A percentile compares a stretch with the other conserved stretches of the same genome.
These are phyloP conservation scores for Globisporangium polare DNA, from an alignment of 352 stramenopile species.

Conservation along the genomic window DNA sequence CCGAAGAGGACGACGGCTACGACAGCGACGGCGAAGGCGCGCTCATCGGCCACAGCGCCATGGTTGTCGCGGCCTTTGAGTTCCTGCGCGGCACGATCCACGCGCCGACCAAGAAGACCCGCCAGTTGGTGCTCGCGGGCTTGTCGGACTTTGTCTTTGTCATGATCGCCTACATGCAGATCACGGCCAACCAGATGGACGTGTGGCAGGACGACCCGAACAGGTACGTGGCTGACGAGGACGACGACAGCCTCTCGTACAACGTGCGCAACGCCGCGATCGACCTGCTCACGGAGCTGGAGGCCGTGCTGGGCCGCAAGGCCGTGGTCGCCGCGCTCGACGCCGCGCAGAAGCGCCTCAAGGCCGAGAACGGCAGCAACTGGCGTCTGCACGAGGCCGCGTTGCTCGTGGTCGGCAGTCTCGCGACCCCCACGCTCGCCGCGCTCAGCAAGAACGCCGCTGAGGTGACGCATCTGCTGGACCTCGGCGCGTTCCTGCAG, in stretches of 20 bases:
- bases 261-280: slow-evolving; percentile 71
- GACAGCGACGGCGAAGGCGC: slow-evolving; percentile 74
- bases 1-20: slow-evolving; percentile 62
- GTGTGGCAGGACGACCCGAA: slow-evolving; percentile 79
- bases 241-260: slow-evolving; percentile 78
- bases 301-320: slow-evolving; percentile 60
- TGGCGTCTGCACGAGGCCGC: slow-evolving; percentile 77
- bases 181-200: slow-evolving; percentile 67
- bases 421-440: slow-evolving; percentile 57
- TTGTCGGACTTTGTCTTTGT: slow-evolving; percentile 72
- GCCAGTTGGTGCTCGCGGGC: slow-evolving; percentile 43
- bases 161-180: slow-evolving; percentile 86
- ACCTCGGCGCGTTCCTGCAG: slow-evolving; percentile 61
- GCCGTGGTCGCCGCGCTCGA: slow-evolving; percentile 50
- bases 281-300: slow-evolving; percentile 60
- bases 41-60: slow-evolving; percentile 56
- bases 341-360: slow-evolving; percentile 61
- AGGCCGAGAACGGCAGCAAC: slow-evolving; percentile 30
- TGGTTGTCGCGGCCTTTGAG: slow-evolving; percentile 71
- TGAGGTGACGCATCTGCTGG: slow-evolving; percentile 44
- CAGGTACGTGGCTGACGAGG: slow-evolving; percentile 82
- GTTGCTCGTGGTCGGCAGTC: slow-evolving; percentile 60
- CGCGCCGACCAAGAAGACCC: slow-evolving; percentile 78
- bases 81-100: slow-evolving; percentile 70
- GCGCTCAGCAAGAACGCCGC: slow-evolving; percentile 47